Evolutionary conservation across 2,329 filamentous ascomycete species (phyloP).

Genomic region (Parastagonospora avenae): DNA sequence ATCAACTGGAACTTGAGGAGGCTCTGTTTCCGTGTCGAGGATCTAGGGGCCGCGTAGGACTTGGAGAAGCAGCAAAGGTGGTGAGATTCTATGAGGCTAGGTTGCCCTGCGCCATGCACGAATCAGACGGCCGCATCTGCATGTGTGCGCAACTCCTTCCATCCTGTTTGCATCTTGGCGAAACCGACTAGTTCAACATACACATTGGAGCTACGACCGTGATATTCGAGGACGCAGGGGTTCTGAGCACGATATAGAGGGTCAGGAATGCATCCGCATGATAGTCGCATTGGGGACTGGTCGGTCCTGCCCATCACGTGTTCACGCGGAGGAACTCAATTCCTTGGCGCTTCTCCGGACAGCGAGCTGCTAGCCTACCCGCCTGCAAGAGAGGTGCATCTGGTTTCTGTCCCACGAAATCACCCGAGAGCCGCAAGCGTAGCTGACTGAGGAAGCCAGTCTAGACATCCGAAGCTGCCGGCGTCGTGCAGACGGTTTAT

Average conservation of each 20-base stretch:
- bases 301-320: constrained; percentile 15
- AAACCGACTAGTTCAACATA: constrained; percentile 23
- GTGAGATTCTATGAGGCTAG: constrained; percentile 15
- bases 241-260: constrained; percentile 5
- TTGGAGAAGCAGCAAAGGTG: constrained; percentile 3
- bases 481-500: background rate
- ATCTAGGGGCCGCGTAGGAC: constrained; percentile 4
- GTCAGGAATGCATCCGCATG: constrained; percentile 3
- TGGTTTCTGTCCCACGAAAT: no score
- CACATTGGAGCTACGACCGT: constrained; percentile 26
- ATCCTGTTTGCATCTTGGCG: constrained; percentile 25
- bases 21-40: background rate
- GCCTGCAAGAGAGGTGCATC: no score
- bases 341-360: background rate
- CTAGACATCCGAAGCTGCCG: background rate
- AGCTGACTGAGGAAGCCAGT: background rate
- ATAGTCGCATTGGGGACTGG: constrained; percentile 2
- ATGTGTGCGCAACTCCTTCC: constrained; percentile 9
- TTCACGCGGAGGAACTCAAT: constrained; percentile 10
- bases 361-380: background rate
- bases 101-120: constrained; percentile 5
- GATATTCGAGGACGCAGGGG: constrained; percentile 24
- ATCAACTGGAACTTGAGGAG: constrained; percentile 1
- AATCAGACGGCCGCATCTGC: constrained; percentile 22
- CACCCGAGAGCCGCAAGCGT: background rate